A percentile compares a stretch with the other conserved stretches of the same genome.
phyloP scores from a whole-genome alignment of 2,329 filamentous ascomycete genomes.

The Akanthomyces lecanii region DNA sequence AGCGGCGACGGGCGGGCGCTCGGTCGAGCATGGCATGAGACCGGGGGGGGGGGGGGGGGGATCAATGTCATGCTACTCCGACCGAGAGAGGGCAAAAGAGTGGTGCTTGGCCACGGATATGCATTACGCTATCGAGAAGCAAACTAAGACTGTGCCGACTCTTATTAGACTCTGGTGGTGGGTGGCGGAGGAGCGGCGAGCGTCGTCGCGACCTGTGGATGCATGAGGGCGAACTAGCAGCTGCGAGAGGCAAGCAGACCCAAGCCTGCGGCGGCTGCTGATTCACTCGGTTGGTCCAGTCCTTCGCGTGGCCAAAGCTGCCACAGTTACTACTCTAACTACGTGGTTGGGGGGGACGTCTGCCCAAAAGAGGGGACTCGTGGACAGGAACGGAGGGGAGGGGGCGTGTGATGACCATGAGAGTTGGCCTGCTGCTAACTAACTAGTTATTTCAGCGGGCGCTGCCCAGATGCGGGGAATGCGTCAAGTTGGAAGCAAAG shows the following conservation, averaged over 20 bases:
- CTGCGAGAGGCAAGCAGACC: not conserved
- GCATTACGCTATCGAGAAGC: slow-evolving; percentile 3
- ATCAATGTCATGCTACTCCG: not conserved
- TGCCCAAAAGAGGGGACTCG: not conserved
- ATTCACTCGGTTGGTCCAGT: not conserved
- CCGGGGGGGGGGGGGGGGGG: not conserved
- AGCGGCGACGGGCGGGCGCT: slow-evolving; percentile 1
- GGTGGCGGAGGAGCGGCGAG: not conserved
- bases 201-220: not conserved
- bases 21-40: slow-evolving; percentile 9
- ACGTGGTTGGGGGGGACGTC: too few relatives aligned
- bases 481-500: not conserved
- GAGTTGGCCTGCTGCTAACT: not conserved
- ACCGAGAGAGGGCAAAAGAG: too few relatives aligned
- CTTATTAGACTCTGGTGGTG: not conserved
- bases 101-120: not conserved
- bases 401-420: not conserved
- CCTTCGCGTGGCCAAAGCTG: not conserved
- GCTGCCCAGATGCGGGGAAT: slow-evolving; percentile 8
- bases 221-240: not conserved
- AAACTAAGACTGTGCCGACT: not conserved
- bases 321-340: too few relatives aligned
- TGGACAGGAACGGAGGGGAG: not conserved
- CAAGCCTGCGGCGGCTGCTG: not conserved
- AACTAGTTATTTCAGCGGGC: not conserved